Conservation (phyloP, 2,329 filamentous ascomycete genomes). For the Aspergillus pseudoglaucus region DNA sequence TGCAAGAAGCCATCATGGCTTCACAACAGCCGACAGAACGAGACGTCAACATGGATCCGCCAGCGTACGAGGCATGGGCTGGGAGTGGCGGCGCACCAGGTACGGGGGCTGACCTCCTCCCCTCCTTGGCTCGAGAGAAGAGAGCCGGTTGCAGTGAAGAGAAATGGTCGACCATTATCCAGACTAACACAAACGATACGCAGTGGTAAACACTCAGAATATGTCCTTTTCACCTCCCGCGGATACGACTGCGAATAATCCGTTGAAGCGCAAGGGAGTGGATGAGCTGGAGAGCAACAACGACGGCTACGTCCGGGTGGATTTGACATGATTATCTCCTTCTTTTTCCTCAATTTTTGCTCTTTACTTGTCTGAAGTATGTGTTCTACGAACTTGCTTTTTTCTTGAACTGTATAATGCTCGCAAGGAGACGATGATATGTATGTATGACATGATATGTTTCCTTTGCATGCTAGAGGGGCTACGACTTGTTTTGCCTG, state of each 20-base stretch:
- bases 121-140: constrained; percentile 3
- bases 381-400: background rate
- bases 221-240: constrained; percentile 3
- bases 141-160: background rate
- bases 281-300: constrained; percentile 8
- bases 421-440: background rate
- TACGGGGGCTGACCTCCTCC: constrained; percentile 18
- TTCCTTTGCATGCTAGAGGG: constrained; percentile 15
- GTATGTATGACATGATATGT: background rate
- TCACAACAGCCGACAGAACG: constrained; percentile 2
- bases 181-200: constrained; percentile 21
- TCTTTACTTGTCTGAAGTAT: background rate
- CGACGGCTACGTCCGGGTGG: background rate
- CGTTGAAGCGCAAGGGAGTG: constrained; percentile 29
- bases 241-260: constrained; percentile 17
- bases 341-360: background rate
- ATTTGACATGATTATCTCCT: background rate
- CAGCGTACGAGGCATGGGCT: constrained; percentile 21
- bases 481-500: constrained; percentile 9
- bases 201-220: constrained; percentile 22
- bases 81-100: constrained; percentile 17
- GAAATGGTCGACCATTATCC: constrained; percentile 9
- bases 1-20: constrained; percentile 12
- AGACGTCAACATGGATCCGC: constrained; percentile 24
- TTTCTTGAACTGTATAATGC: background rate